Conservation (phyloP, 1,284 basidiomycete species). For the Coniferiporia weirii region DNA sequence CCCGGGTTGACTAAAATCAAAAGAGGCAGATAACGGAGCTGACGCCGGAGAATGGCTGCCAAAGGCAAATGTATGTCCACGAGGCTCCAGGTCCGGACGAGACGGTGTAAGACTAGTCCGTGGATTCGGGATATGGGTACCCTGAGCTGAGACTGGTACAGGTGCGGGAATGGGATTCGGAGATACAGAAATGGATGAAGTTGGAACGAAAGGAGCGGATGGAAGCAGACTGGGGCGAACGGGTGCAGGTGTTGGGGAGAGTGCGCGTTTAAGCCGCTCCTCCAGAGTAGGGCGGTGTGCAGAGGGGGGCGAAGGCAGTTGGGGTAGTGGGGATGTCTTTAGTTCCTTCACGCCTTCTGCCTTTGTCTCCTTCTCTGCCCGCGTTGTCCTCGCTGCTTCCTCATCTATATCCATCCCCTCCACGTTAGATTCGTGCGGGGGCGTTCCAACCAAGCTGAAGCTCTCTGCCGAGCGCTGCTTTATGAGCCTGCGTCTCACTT, state of each 20-base stretch:
- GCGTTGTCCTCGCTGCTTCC: not conserved
- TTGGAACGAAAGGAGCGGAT: not conserved
- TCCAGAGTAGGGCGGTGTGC: conserved; percentile 6
- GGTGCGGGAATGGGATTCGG: not conserved
- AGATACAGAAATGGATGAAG: not conserved
- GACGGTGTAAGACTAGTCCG: not conserved
- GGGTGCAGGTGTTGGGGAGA: conserved; percentile 9
- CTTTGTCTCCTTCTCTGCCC: not conserved
- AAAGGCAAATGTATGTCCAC: conserved; percentile 9
- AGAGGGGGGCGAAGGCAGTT: not conserved
- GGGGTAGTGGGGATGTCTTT: not conserved
- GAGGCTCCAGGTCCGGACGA: not conserved
- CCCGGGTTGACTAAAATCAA: conserved; percentile 20
- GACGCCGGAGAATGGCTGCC: not conserved
- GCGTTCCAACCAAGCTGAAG: conserved; percentile 1
- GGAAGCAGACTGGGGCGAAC: not conserved
- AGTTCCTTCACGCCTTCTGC: not conserved
- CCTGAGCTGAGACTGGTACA: not conserved
- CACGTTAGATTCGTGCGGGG: not conserved
- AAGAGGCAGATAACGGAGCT: conserved; percentile 8
- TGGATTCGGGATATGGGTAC: not conserved
- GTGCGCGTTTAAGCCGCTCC: conserved; percentile 10
- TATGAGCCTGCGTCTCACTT: conserved; percentile 45
- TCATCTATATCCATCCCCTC: not conserved
- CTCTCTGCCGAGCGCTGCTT: conserved; percentile 37